Evolutionary conservation across 495 filamentous ascomycete genomes (phyloP), one percentile per base, ranked within the genome.

Genomic region (Arthonia radiata): DNA sequence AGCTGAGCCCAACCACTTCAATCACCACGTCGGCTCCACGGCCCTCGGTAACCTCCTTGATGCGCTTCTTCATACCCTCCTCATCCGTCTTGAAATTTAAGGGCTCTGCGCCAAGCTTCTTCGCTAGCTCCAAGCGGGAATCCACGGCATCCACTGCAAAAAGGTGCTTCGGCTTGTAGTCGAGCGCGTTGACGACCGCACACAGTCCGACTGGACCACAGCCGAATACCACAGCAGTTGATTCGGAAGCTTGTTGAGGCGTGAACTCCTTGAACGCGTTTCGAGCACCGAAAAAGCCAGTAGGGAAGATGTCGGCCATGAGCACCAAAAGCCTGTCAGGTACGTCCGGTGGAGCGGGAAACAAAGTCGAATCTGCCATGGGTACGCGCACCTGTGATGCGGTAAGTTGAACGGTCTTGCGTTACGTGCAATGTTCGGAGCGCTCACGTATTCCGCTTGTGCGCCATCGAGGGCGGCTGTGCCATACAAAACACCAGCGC

Each of bases 1-100:
- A 66, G 28, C 71, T 81, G 37, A 78, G 47, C 1, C 86, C 86
- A 5, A 97, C 86, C 4, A 90, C 75, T 49, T 97, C 86, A 38
- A 94, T 67, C 6, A 90, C 71, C 3, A 71, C 70, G 56, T 97
- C 86, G 0, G 81, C 86, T 2, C 86, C 86, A 16, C 86, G 55
- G 0, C 80, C 79, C 5, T 71, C 61, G 0, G 77, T 92, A 28
- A 72, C 56, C 37, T 82, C 77, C 41, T 60, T 56, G 13, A 93
- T 68, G 24, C 76, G 58, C 40, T 57, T 54, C 23, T 70, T 53
- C 46, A 91, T 51, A 3, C 56, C 71, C 26, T 70, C 64, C 17
- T 61, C 57, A 28, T 90, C 63, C 3, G 48, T 64, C 41, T 62
- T 43, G 47, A 81, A 86, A 41, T 92, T 83, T 50, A 78, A 67